These are phyloP conservation scores for Tolypocladium tropicale DNA, from an alignment of 2,329 filamentous ascomycete genomes.

Conservation along the genomic window DNA sequence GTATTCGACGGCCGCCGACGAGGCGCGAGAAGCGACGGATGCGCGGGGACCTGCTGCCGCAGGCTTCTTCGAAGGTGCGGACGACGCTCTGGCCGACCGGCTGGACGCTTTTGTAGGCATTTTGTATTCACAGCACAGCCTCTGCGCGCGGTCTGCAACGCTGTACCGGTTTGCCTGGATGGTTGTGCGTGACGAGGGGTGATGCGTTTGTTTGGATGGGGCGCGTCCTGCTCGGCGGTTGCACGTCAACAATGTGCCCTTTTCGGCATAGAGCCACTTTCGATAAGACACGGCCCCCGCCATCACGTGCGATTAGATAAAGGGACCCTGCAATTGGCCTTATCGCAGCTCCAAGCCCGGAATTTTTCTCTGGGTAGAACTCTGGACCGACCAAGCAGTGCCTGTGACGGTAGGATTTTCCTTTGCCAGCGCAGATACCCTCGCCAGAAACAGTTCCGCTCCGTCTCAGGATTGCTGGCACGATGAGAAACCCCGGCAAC, in stretches of 20 bases:
- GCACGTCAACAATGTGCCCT: slow-evolving; percentile 22
- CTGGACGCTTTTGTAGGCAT: slow-evolving; percentile 43
- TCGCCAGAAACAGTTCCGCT: neutral
- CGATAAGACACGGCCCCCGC: slow-evolving; percentile 7
- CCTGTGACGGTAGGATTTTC: neutral
- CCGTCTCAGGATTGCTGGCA: neutral
- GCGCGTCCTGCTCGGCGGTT: slow-evolving; percentile 12
- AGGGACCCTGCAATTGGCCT: neutral
- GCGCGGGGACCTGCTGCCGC: slow-evolving; percentile 29
- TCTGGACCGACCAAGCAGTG: neutral
- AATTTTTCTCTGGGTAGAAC: slow-evolving; percentile 11
- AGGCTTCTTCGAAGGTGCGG: slow-evolving; percentile 28
- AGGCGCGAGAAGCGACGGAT: slow-evolving; percentile 36
- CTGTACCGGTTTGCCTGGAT: neutral
- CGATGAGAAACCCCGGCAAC: slow-evolving; percentile 19
- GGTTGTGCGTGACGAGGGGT: slow-evolving; percentile 1
- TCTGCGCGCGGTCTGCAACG: neutral
- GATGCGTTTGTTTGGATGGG: slow-evolving; percentile 15
- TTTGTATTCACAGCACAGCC: slow-evolving; percentile 1
- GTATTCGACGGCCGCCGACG: slow-evolving; percentile 58
- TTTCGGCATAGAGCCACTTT: slow-evolving; percentile 14
- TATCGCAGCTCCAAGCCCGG: slow-evolving; percentile 7
- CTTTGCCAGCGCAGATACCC: neutral
- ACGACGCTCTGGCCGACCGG: slow-evolving; percentile 35
- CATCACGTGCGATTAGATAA: slow-evolving; percentile 23